These are phyloP conservation scores for Biscogniauxia sp. DNA, from an alignment of 2,329 filamentous ascomycete species.

Conservation along the genomic window DNA sequence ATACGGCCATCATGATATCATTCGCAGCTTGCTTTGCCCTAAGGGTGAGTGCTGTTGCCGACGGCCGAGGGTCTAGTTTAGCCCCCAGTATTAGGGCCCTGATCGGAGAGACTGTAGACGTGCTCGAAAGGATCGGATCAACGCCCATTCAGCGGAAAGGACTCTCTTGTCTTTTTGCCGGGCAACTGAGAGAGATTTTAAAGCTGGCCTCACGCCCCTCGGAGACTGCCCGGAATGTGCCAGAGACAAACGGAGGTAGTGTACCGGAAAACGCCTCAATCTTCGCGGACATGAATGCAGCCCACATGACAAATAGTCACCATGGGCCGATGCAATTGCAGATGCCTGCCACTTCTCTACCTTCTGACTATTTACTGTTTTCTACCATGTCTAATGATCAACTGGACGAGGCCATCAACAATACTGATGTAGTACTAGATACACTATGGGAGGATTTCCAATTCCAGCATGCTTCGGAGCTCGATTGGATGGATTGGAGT, in stretches of 20 bases:
- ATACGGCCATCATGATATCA: slow-evolving; percentile 76
- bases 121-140: slow-evolving; percentile 66
- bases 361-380: slow-evolving; percentile 31
- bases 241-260: slow-evolving; percentile 18
- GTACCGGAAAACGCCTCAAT: slow-evolving; percentile 15
- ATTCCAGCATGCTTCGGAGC: slow-evolving; percentile 32
- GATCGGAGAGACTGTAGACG: slow-evolving; percentile 66
- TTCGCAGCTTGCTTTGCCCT: slow-evolving; percentile 70
- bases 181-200: slow-evolving; percentile 50
- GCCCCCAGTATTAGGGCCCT: slow-evolving; percentile 62
- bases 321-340: slow-evolving; percentile 24
- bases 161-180: slow-evolving; percentile 58
- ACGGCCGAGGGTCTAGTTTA: slow-evolving; percentile 53
- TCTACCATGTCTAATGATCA: slow-evolving; percentile 37
- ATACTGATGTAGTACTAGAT: slow-evolving; percentile 32
- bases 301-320: slow-evolving; percentile 19
- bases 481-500: slow-evolving; percentile 37
- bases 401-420: slow-evolving; percentile 34
- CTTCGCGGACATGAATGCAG: slow-evolving; percentile 18
- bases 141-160: slow-evolving; percentile 66
- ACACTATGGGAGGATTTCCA: slow-evolving; percentile 35
- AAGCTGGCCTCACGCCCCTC: slow-evolving; percentile 34
- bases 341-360: slow-evolving; percentile 21
- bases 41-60: slow-evolving; percentile 59
- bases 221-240: slow-evolving; percentile 19